These are phyloP conservation scores for Setaria italica DNA, from an alignment of 202 grass and related monocot genomes.

Conservation along the genomic window DNA sequence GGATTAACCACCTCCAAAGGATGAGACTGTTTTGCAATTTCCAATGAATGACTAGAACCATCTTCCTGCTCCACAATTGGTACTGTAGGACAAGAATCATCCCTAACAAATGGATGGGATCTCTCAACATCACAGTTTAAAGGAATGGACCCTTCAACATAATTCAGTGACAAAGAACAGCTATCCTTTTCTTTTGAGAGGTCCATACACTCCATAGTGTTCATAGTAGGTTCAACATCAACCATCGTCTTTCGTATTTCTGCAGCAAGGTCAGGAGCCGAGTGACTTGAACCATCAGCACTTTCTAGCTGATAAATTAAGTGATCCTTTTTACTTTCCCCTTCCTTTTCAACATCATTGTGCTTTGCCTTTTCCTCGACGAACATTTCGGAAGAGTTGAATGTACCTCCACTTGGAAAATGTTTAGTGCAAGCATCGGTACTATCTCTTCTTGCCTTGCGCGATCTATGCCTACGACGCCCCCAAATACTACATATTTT, in stretches of 20 bases:
- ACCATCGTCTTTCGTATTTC: slow-evolving; percentile 1
- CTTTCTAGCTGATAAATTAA: not conserved
- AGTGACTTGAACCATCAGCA: slow-evolving; percentile 30
- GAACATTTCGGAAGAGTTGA: slow-evolving; percentile 15
- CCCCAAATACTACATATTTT: slow-evolving; percentile 20
- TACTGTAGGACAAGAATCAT: not conserved
- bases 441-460: slow-evolving; percentile 8
- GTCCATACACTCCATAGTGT: not conserved
- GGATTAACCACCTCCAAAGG: not conserved
- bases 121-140: slow-evolving; percentile 28
- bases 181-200: slow-evolving; percentile 14
- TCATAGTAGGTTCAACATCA: slow-evolving; percentile 23
- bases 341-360: slow-evolving; percentile 27
- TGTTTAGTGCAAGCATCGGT: not conserved
- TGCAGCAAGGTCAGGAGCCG: slow-evolving; percentile 29
- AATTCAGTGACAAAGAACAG: slow-evolving; percentile 1
- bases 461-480: not conserved
- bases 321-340: slow-evolving; percentile 9
- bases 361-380: not conserved
- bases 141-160: slow-evolving; percentile 27
- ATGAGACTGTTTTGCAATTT: not conserved
- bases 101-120: not conserved
- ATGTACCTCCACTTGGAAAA: slow-evolving; percentile 2
- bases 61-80: slow-evolving; percentile 1
- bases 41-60: not conserved